Evolutionary conservation across 2,329 filamentous ascomycete species (phyloP), one percentile per base, ranked within the genome.

Genomic region (Lizonia empirigonia): DNA sequence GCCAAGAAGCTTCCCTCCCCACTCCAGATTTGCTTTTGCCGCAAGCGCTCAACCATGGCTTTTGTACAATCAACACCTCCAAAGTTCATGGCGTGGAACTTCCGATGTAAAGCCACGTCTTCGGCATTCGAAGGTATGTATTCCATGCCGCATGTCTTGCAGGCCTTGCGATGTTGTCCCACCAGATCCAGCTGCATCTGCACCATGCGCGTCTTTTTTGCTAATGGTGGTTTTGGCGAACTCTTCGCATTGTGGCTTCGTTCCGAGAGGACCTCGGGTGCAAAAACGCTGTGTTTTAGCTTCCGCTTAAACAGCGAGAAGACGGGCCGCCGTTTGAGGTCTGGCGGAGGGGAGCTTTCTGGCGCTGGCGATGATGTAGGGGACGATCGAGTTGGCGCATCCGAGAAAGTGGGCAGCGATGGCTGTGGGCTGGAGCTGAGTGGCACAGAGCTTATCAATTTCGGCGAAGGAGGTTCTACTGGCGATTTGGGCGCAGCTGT

Each of bases 121-220:
- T 86, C 84, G 6, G 76, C 71, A 40, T 82, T 81, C 0, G 84
- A 86, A 4, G 84, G 81, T 26, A 84, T 78, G 59, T 87, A 88
- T 44, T 85, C 82, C 85, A 88, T 88, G 1, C 83, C 82, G 60
- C 85, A 88, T 2, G 74, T 76, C 29, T 76, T 74, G 70, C 85
- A 88, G 9, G 79, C 82, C 58, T 81, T 82, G 37, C 81, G 78
- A 30, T 80, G 72, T 33, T 82, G 78, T 30, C 77, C 74, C 2
- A 82, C 84, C 10, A 86, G 74, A 59, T 84, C 82, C 53, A 87
- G 78, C 59, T 84, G 82, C 76, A 84, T 84, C 64, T 87, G 84
- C 40, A 80, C 80, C 51, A 85, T 63, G 22, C 67, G 65, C 49
- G 69, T 70, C 52, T 63, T 66, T 59, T 56, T 62, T 24, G 50